These are phyloP conservation scores for Mucor piriformis DNA, from an alignment of 371 early-diverging fungal species.

Conservation along the genomic window DNA sequence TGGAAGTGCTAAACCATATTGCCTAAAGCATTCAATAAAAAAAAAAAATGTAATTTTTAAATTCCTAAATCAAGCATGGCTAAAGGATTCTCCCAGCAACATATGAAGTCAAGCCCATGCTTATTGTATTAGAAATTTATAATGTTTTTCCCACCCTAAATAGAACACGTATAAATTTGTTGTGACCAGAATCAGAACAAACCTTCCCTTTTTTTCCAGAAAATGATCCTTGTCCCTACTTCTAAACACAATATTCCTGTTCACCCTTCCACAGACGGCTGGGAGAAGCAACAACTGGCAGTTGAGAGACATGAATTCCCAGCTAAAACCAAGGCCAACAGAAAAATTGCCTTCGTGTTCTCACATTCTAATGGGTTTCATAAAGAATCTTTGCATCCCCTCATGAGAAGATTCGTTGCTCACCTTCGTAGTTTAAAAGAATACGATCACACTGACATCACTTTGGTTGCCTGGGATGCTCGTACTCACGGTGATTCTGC, in stretches of 20 bases:
- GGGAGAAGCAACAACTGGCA: conserved; percentile 27
- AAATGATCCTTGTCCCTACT: conserved; percentile 21
- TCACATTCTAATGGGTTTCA: conserved; percentile 51
- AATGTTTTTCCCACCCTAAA: background rate
- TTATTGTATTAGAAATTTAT: too few species aligned
- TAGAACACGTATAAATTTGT: background rate
- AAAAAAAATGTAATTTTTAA: too few species aligned
- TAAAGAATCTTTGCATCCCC: conserved; percentile 43
- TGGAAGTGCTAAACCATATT: too few species aligned
- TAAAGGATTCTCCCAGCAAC: background rate
- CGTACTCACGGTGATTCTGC: conserved; percentile 56
- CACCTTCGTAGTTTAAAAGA: conserved; percentile 21
- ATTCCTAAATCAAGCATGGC: background rate
- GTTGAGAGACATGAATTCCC: conserved; percentile 40
- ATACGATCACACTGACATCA: conserved; percentile 32
- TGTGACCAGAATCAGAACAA: background rate
- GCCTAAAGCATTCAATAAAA: too few species aligned
- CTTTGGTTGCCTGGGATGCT: conserved; percentile 41
- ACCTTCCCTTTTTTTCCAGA: background rate
- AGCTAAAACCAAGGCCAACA: conserved; percentile 3
- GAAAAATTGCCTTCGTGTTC: conserved; percentile 32
- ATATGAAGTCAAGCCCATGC: too few species aligned
- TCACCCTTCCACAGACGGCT: conserved; percentile 26
- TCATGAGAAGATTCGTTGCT: conserved; percentile 29
- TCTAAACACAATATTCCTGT: conserved; percentile 26